These are phyloP conservation scores for Blastocystis sp. DNA, from an alignment of 352 stramenopile species.

Conservation along the genomic window DNA sequence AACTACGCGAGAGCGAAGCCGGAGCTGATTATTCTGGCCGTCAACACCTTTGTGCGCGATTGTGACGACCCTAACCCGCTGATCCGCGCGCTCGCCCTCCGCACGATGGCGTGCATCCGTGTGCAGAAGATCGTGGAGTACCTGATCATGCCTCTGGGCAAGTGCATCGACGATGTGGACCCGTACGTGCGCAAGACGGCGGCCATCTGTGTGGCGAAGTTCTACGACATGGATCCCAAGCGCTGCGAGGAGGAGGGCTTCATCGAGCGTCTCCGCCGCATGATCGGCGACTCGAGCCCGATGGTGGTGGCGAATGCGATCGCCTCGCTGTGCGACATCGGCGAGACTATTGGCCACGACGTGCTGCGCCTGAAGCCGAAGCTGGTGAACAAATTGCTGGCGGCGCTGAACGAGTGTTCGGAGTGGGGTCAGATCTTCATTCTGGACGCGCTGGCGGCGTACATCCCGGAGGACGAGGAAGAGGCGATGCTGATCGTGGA, in stretches of 20 bases:
- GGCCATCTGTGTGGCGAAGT: constrained; percentile 96
- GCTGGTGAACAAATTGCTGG: constrained; percentile 85
- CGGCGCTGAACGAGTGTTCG: constrained; percentile 96
- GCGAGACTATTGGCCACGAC: constrained; percentile 88
- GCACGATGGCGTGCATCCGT: constrained; percentile 98
- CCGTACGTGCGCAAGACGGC: constrained; percentile 98
- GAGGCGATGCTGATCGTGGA: constrained; percentile 98
- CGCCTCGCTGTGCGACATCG: constrained; percentile 91
- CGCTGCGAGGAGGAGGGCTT: constrained; percentile 92
- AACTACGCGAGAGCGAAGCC: constrained; percentile 99
- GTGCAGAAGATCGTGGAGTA: constrained; percentile 98
- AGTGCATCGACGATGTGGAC: constrained; percentile 75
- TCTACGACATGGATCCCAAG: constrained; percentile 97
- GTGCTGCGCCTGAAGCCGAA: constrained; percentile 87
- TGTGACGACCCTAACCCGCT: constrained; percentile 86
- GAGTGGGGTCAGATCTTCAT: constrained; percentile 99
- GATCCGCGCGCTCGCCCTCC: constrained; percentile 90
- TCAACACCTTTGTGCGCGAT: constrained; percentile 96
- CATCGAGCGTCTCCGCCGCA: constrained; percentile 75
- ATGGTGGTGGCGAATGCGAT: constrained; percentile 91
- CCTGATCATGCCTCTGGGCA: constrained; percentile 79
- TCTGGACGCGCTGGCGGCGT: constrained; percentile 88
- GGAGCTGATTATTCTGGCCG: constrained; percentile 93
- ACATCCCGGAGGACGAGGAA: constrained; percentile 87
- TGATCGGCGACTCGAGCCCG: constrained; percentile 44